A percentile compares a stretch with the other conserved stretches of the same genome.
These are phyloP conservation scores for Balamuthia mandrillaris DNA, from an alignment of 208 protist genomes.

Conservation along the genomic window DNA sequence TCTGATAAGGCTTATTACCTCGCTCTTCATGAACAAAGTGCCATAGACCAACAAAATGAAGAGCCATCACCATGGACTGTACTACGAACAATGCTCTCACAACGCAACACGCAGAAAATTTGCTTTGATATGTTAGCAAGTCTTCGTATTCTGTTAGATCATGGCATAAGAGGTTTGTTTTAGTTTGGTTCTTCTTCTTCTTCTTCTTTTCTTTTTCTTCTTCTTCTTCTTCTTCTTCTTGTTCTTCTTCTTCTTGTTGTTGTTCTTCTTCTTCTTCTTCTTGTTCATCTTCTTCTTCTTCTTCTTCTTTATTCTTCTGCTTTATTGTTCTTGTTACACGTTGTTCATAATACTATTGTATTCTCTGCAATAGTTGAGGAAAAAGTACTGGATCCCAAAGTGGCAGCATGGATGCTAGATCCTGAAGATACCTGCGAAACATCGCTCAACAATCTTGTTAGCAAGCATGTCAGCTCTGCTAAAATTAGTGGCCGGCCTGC, in stretches of 20 bases:
- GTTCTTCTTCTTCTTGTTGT: too few species aligned
- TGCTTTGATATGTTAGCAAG: constrained; percentile 4
- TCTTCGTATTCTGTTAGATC: not conserved
- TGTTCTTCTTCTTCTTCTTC: too few species aligned
- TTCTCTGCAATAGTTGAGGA: not conserved
- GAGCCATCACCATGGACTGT: not conserved
- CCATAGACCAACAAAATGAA: not conserved
- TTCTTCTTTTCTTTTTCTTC: too few species aligned
- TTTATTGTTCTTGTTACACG: too few species aligned
- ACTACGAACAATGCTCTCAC: not conserved
- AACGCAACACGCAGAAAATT: not conserved
- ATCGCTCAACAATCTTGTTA: not conserved
- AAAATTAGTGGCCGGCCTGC: not conserved
- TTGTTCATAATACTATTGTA: constrained; percentile 1
- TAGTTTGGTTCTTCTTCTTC: too few species aligned
- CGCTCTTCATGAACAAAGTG: not conserved
- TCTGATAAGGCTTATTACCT: not conserved
- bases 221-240: too few species aligned
- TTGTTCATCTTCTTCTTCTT: too few species aligned
- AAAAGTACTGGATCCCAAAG: not conserved
- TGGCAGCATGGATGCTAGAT: constrained; percentile 16
- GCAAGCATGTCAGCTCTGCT: not conserved
- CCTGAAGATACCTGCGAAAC: constrained; percentile 24
- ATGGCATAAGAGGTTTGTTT: constrained; percentile 8
- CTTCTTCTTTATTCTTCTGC: too few species aligned